Evolutionary conservation across 75 land plant species (phyloP).

Genomic region (Chamaecyparis obtusa): DNA sequence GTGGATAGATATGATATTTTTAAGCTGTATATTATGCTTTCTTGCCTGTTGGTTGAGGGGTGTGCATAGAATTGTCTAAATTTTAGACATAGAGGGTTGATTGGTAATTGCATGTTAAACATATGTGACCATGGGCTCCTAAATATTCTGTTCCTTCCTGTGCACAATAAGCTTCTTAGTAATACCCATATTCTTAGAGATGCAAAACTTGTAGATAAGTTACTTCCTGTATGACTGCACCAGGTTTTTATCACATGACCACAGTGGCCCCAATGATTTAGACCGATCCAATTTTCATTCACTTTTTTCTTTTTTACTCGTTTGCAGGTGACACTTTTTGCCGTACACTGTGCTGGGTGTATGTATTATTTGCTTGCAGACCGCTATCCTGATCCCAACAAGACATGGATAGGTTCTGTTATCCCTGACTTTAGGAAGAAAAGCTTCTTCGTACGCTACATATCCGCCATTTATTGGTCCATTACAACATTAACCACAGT

Average conservation of each 20-base stretch:
- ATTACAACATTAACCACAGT: slow-evolving; percentile 66
- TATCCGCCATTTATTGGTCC: slow-evolving; percentile 60
- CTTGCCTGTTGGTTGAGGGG: background rate
- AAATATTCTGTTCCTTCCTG: background rate
- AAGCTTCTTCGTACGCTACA: slow-evolving; percentile 47
- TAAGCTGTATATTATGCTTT: background rate
- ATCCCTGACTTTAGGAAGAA: slow-evolving; percentile 52
- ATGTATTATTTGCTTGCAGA: slow-evolving; percentile 55
- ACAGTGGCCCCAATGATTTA: background rate
- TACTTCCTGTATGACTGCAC: background rate
- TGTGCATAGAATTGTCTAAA: background rate
- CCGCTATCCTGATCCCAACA: slow-evolving; percentile 46
- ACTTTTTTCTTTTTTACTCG: background rate
- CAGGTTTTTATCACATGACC: background rate
- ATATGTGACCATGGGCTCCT: background rate
- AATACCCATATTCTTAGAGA: background rate
- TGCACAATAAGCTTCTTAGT: background rate
- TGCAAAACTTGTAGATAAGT: background rate
- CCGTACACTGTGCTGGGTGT: slow-evolving; percentile 62
- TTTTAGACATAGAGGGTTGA: background rate
- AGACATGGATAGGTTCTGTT: slow-evolving; percentile 55
- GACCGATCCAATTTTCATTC: background rate
- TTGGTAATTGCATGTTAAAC: background rate
- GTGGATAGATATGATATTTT: background rate
- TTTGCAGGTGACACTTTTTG: slow-evolving; percentile 55